Conservation (phyloP, 1,139 yeast genomes). For the Yamadazyma songkhlaensis region DNA sequence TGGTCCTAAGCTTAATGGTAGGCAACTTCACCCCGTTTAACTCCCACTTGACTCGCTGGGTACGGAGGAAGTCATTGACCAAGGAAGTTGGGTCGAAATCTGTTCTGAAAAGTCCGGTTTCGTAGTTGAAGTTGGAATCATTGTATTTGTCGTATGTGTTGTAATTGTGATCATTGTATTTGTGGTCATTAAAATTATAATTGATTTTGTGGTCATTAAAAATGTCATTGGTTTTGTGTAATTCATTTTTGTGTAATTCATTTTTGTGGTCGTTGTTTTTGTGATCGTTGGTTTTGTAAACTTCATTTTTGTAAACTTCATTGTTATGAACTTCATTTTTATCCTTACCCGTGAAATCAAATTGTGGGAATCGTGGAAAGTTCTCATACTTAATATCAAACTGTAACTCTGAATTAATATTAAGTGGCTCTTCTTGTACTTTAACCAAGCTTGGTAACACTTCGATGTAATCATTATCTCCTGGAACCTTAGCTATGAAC, state of each 20-base stretch:
- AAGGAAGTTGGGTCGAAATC: constrained; percentile 27
- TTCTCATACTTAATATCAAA: constrained; percentile 18
- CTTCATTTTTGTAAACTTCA: background rate
- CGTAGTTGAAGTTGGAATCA: constrained; percentile 18
- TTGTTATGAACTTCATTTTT: too few relatives aligned
- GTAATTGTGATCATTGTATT: too few relatives aligned
- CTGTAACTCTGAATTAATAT: constrained; percentile 13
- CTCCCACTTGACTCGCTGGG: constrained; percentile 18
- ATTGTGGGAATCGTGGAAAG: constrained; percentile 23
- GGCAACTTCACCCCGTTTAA: constrained; percentile 16
- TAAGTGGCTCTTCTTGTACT: constrained; percentile 18
- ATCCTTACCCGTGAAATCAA: constrained; percentile 16
- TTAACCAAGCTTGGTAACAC: constrained; percentile 22
- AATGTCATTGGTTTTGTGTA: too few relatives aligned
- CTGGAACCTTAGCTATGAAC: constrained; percentile 16
- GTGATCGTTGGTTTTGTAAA: too few relatives aligned
- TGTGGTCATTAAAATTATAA: too few relatives aligned
- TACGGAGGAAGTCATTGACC: constrained; percentile 16
- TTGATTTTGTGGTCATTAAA: too few relatives aligned
- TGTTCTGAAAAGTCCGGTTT: constrained; percentile 21
- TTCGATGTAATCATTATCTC: constrained; percentile 20
- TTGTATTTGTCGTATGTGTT: background rate
- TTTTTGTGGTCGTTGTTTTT: too few relatives aligned
- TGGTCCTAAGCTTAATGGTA: constrained; percentile 18
- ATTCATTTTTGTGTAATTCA: too few relatives aligned